Evolutionary conservation across 2,329 filamentous ascomycete species (phyloP), one percentile per base, ranked within the genome.

Genomic region (Arthrobotrys iridis): DNA sequence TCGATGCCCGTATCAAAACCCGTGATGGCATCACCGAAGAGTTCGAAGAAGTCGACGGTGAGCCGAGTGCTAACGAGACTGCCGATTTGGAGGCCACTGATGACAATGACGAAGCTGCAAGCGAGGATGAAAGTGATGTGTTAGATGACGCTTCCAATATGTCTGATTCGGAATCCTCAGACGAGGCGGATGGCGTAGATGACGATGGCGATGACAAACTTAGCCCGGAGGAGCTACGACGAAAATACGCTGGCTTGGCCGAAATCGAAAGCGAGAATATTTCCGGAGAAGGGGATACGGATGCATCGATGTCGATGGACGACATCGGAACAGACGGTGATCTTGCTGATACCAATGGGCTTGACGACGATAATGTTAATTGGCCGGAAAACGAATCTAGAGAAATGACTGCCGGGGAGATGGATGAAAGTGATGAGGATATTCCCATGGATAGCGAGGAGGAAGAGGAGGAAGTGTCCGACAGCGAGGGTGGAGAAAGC

Each of bases 251-350:
- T 13, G 43, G 40, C 15, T 37, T 80, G 28, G 52, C 52, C n/a
- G 76, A 76, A 52, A 24, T 37, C 10, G 57, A 68, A 3, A 64
- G 41, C 28, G 40, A 50, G 28, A 43, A 83, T 81, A 66, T 82
- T 37, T 83, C 82, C 13, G 83, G 83, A 26, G 82, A 82, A 4
- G 79, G 81, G 2, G 83, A 82, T 7, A 65, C 71, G 2, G 63
- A 88, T 72, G 89, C 90, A 86, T 88, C 88, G 26, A 88, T 86
- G 1, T 87, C 86, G 0, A 87, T 88, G 41, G 89, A 90, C 48
- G 88, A 88, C 18, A 87, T 81, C 26, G 81, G 81, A 22, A 83
- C 84, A 68, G 85, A 83, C 18, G 84, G 84, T 5, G 80, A 83
- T 10, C 88, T 86, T 6, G 26, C 77, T 11, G 77, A 80, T 8